Evolutionary conservation across 1,139 yeast genomes (phyloP).

Genomic region (Chernovozyma aurita): DNA sequence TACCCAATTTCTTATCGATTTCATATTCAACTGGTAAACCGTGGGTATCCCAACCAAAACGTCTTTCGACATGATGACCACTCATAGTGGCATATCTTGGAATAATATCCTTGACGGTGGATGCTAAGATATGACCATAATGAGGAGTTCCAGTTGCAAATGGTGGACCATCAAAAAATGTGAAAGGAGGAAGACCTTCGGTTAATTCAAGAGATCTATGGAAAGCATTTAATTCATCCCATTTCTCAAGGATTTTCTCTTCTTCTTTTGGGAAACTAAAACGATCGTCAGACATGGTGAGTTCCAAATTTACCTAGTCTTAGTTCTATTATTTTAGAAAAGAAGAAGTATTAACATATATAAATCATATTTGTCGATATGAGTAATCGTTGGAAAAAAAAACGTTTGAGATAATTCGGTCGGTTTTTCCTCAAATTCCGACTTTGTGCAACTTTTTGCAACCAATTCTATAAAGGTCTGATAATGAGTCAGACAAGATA

Average conservation of each 20-base stretch:
- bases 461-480: no score
- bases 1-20: constrained; percentile 94
- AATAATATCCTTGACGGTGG: constrained; percentile 94
- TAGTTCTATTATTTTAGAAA: not conserved
- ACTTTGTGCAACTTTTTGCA: not conserved
- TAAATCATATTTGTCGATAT: not conserved
- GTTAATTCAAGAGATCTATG: constrained; percentile 80
- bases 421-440: not conserved
- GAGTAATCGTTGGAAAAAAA: constrained; percentile 5
- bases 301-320: not conserved
- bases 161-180: constrained; percentile 98
- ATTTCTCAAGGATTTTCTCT: constrained; percentile 67
- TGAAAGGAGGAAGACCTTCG: constrained; percentile 79
- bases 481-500: no score
- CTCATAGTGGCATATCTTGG: constrained; percentile 98
- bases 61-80: constrained; percentile 91
- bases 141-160: constrained; percentile 99
- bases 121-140: constrained; percentile 94
- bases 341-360: no score
- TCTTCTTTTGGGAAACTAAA: constrained; percentile 83
- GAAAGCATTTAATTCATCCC: constrained; percentile 94
- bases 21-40: constrained; percentile 98
- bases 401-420: no score
- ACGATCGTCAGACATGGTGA: constrained; percentile 12
- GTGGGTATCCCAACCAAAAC: constrained; percentile 99